Base-by-base conservation (phyloP, 1,284 basidiomycete genomes). In the Sporisorium graminicola region DNA sequence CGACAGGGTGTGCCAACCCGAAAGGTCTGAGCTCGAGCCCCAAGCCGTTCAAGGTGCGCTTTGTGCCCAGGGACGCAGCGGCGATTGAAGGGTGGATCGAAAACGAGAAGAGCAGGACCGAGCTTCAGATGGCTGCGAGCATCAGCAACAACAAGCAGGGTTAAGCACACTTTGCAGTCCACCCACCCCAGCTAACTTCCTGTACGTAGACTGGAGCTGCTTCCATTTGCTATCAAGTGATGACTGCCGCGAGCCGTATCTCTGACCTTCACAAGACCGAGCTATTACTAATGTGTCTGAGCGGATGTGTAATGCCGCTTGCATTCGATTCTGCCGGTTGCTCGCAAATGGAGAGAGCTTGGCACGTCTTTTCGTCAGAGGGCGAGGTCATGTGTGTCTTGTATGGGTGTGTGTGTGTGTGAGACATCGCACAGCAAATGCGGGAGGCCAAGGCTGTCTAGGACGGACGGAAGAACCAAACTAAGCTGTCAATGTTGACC, bases 1-100 rank as follows among this genome's bases (percentile, higher is more conserved):
- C 57, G 4, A 76, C 74, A 2, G 74, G 60, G 3, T 76, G 74
- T 50, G 74, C 74, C 10, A 76, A 76, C 33, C 74, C 74, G 18
- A 64, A 64, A 12, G 74, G 74, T 27, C 49, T 76, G 18, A 76
- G 74, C 18, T 65, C 60, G 18, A 65, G 61, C 5, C 74, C 74
- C 0, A 76, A 76, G 37, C 63, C 63, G 16, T 76, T 76, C 68
- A 76, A 76, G 58, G 46, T 76, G 13, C 33, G 70, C 13, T 76
- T 76, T 35, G 70, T 73, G 22, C 74, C 74, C 2, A 26, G 74
- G 18, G 65, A 76, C 43, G 20, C 27, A 0, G 50, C 51, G 3
- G 47, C 60, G 10, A 54, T 76, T 26, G 60, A 69, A 33, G 37
- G 49, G 16, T 76, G 69, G 70, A 59, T 74, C 51, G 67, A 70